Conservation (phyloP, 495 filamentous ascomycete genomes). For the Talaromyces adpressus region DNA sequence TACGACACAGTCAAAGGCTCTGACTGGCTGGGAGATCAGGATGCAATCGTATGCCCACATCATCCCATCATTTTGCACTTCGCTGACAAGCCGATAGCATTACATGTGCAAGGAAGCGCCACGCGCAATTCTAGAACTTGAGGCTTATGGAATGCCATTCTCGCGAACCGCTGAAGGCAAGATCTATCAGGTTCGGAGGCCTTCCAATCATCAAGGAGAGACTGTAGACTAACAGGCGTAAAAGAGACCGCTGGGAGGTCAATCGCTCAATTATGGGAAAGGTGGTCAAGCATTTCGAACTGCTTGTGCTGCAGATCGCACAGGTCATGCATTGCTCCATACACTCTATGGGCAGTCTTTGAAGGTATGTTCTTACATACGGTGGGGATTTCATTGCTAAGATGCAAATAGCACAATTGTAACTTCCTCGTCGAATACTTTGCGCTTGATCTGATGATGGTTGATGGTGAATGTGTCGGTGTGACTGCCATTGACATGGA, state of each 20-base stretch:
- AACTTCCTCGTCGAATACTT: slow-evolving; percentile 99
- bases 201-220: background rate
- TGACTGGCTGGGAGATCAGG: slow-evolving; percentile 97
- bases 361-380: background rate
- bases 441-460: slow-evolving; percentile 91
- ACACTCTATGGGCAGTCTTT: slow-evolving; percentile 97
- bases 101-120: slow-evolving; percentile 98
- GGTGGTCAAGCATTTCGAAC: slow-evolving; percentile 93
- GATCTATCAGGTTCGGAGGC: background rate
- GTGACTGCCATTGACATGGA: slow-evolving; percentile 97
- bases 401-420: slow-evolving; percentile 70
- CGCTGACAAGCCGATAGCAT: slow-evolving; percentile 54
- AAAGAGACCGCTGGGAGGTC: slow-evolving; percentile 62
- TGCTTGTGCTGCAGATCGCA: slow-evolving; percentile 89
- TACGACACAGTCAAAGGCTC: slow-evolving; percentile 99
- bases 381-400: background rate
- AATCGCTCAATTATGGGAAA: slow-evolving; percentile 90
- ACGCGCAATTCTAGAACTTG: background rate
- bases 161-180: background rate
- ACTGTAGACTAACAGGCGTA: too few species aligned
- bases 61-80: slow-evolving; percentile 16
- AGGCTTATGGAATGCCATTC: background rate
- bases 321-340: slow-evolving; percentile 92
- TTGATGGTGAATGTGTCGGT: slow-evolving; percentile 90
- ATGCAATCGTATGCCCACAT: slow-evolving; percentile 56